phyloP scores from a whole-genome alignment of 2,329 filamentous ascomycete genomes.

The Pseudohalonectria lignicola region DNA sequence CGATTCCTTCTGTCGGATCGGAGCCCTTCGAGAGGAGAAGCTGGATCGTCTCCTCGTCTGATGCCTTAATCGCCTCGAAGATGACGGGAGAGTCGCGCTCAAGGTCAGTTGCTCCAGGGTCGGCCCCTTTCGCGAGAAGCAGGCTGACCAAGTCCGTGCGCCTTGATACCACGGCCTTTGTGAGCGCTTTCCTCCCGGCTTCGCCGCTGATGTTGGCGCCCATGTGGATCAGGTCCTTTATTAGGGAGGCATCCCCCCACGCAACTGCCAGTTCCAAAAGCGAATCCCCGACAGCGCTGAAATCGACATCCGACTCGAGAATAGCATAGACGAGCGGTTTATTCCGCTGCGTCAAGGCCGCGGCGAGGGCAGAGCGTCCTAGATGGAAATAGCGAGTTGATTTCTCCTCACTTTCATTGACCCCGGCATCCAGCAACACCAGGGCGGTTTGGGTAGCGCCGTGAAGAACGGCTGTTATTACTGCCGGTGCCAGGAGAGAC shows the following conservation, averaged over 20 bases:
- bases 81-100: not conserved
- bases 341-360: not conserved
- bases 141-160: not conserved
- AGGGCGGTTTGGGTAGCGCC: not conserved
- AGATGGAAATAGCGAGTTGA: not conserved
- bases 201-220: not conserved
- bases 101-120: accelerated
- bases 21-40: not conserved
- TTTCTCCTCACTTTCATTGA: not conserved
- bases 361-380: not conserved
- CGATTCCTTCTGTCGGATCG: not conserved
- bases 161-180: not conserved
- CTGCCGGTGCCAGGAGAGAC: not conserved
- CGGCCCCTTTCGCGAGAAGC: not conserved
- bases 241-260: not conserved
- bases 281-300: not conserved
- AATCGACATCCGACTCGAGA: not conserved
- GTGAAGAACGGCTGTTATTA: not conserved
- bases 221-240: not conserved
- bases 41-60: not conserved
- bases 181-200: not conserved
- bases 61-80: not conserved
- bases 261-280: not conserved
- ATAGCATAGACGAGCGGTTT: not conserved
- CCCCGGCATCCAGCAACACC: not conserved